Percentiles rank a stretch among this genome's conserved stretches.
phyloP scores from a whole-genome alignment of 805 yeast genomes.

The Spathaspora sp. region DNA sequence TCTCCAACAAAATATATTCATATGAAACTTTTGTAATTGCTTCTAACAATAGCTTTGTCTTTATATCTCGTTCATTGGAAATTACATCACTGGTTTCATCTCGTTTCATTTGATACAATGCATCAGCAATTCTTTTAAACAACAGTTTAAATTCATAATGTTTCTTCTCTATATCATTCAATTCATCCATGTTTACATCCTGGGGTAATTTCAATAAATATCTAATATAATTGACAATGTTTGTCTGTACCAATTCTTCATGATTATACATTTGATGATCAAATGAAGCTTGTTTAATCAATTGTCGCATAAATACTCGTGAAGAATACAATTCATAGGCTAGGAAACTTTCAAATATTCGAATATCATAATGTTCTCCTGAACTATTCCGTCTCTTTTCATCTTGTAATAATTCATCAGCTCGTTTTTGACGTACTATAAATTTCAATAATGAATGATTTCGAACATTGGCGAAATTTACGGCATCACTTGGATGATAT shows the following conservation, averaged over 20 bases:
- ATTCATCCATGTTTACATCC: conserved; percentile 9
- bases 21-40: conserved; percentile 30
- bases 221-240: conserved; percentile 34
- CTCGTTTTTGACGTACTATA: conserved; percentile 17
- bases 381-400: neutral
- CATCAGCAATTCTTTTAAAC: conserved; percentile 23
- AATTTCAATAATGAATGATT: conserved; percentile 29
- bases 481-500: conserved; percentile 33
- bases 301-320: conserved; percentile 23
- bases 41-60: conserved; percentile 22
- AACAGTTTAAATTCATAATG: conserved; percentile 28
- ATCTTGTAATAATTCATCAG: conserved; percentile 7
- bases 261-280: conserved; percentile 10
- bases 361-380: conserved; percentile 13
- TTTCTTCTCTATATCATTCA: conserved; percentile 17
- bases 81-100: conserved; percentile 25
- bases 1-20: conserved; percentile 38
- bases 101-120: conserved; percentile 20
- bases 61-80: conserved; percentile 9
- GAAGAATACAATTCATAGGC: conserved; percentile 25
- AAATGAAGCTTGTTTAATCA: conserved; percentile 13
- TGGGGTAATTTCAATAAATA: conserved; percentile 30
- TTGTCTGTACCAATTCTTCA: conserved; percentile 38
- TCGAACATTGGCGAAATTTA: conserved; percentile 33
- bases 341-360: conserved; percentile 26